Evolutionary conservation across 1,284 basidiomycete genomes (phyloP).

Genomic region (Ustilago nuda): DNA sequence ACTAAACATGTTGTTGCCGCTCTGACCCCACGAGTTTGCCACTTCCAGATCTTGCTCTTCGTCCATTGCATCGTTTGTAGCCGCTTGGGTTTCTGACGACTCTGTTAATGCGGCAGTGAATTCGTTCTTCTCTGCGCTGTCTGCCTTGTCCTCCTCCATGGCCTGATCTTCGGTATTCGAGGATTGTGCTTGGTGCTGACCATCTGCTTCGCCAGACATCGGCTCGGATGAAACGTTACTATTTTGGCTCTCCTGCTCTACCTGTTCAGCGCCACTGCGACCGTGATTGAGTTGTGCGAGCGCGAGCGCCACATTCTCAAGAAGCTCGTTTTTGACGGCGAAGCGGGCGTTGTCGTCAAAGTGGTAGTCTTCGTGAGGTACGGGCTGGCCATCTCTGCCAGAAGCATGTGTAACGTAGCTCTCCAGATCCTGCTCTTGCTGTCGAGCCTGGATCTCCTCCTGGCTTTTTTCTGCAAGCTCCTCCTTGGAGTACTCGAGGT

Average conservation of each 20-base stretch:
- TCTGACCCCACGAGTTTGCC: conserved; percentile 34
- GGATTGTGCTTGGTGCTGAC: not conserved
- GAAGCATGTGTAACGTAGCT: conserved; percentile 58
- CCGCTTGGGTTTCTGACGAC: conserved; percentile 1
- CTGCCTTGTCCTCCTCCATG: conserved; percentile 38
- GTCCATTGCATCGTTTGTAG: conserved; percentile 25
- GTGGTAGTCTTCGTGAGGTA: conserved; percentile 60
- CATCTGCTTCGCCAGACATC: not conserved
- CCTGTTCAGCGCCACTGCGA: conserved; percentile 15
- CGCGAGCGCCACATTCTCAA: conserved; percentile 66
- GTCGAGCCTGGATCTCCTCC: conserved; percentile 23
- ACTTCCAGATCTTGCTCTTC: conserved; percentile 26
- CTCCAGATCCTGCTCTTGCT: conserved; percentile 38
- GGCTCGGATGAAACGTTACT: not conserved
- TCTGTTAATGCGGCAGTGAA: not conserved
- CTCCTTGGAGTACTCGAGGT: conserved; percentile 37
- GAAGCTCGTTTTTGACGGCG: conserved; percentile 60
- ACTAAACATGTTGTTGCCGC: conserved; percentile 32
- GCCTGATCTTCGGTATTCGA: conserved; percentile 12
- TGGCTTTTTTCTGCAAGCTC: conserved; percentile 33
- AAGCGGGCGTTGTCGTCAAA: conserved; percentile 55
- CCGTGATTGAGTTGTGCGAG: conserved; percentile 53
- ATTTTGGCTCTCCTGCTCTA: not conserved
- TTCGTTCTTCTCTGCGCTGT: conserved; percentile 5
- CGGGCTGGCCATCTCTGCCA: conserved; percentile 62